A percentile compares a stretch with the other conserved stretches of the same genome.
Conservation (phyloP, 2,329 filamentous ascomycete species). For the Ramichloridium luteum region DNA sequence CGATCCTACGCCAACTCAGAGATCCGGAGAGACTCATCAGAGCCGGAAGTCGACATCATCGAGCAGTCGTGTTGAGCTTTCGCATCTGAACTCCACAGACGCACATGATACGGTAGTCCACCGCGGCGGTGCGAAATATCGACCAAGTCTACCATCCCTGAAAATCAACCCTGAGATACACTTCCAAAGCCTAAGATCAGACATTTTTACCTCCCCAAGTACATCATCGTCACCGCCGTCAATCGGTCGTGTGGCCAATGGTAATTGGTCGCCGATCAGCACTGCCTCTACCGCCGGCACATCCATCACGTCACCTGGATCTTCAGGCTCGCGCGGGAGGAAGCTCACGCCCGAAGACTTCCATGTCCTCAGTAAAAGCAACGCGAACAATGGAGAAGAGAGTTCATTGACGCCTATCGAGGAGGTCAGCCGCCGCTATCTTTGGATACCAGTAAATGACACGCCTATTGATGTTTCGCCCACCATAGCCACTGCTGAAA, state of each 20-base stretch:
- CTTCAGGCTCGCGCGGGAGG: conserved; percentile 15
- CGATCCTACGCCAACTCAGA: conserved; percentile 3
- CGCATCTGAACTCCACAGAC: conserved; percentile 13
- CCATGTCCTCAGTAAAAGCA: conserved; percentile 12
- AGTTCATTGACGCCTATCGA: conserved; percentile 21
- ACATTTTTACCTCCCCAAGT: conserved; percentile 10
- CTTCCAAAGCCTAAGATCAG: conserved; percentile 7
- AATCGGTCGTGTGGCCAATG: conserved; percentile 7
- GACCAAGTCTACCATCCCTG: conserved; percentile 17
- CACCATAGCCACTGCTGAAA: conserved; percentile 57
- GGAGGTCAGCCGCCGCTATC: conserved; percentile 18
- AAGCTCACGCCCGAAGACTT: conserved; percentile 18
- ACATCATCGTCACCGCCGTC: conserved; percentile 10
- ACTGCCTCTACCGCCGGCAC: conserved; percentile 24
- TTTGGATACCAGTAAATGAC: conserved; percentile 24
- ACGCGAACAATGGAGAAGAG: conserved; percentile 14
- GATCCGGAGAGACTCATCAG: conserved; percentile 4
- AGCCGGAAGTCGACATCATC: conserved; percentile 7
- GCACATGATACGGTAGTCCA: conserved; percentile 18
- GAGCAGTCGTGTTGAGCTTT: conserved; percentile 12
- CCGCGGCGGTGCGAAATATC: conserved; percentile 12
- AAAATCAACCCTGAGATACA: conserved; percentile 9
- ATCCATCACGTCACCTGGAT: conserved; percentile 18
- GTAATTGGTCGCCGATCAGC: conserved; percentile 20
- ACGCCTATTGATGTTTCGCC: conserved; percentile 18